A percentile compares a stretch with the other conserved stretches of the same genome.
These are phyloP conservation scores for Phyllosticta citrichinensis DNA, from an alignment of 2,329 filamentous ascomycete species.

Conservation along the genomic window DNA sequence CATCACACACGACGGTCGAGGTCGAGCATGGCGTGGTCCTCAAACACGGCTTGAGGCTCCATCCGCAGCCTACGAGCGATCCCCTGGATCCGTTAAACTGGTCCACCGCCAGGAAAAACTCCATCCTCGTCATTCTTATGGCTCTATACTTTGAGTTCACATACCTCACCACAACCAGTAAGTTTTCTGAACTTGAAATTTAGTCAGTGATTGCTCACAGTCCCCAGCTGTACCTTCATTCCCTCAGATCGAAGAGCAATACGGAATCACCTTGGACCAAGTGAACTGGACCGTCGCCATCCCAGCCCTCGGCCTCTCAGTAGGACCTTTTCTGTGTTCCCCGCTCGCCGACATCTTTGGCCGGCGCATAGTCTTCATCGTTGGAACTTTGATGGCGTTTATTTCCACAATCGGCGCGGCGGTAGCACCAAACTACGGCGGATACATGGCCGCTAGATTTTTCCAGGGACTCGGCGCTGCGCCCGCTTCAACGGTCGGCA, in stretches of 20 bases:
- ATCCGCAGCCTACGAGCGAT: conserved; percentile 27
- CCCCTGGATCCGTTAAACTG: conserved; percentile 28
- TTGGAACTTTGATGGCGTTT: conserved; percentile 34
- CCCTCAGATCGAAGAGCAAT: conserved; percentile 38
- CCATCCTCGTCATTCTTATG: conserved; percentile 44
- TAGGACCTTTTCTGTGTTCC: conserved; percentile 23
- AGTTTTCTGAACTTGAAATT: background rate
- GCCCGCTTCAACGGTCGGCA: conserved; percentile 45
- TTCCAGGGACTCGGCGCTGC: conserved; percentile 48
- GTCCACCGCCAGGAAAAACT: conserved; percentile 30
- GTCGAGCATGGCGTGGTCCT: conserved; percentile 5
- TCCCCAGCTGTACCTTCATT: conserved; percentile 40
- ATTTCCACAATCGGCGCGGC: conserved; percentile 34
- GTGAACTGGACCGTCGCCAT: conserved; percentile 48
- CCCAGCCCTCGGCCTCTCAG: conserved; percentile 21
- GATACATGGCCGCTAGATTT: conserved; percentile 49
- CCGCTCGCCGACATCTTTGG: conserved; percentile 25
- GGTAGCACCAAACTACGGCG: conserved; percentile 31
- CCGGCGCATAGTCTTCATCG: conserved; percentile 37
- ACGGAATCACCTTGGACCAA: conserved; percentile 29
- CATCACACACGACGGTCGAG: background rate
- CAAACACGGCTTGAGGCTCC: conserved; percentile 23
- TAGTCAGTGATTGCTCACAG: background rate
- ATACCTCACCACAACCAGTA: conserved; percentile 45
- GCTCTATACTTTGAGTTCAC: conserved; percentile 49